phyloP scores from a whole-genome alignment of 2,329 filamentous ascomycete genomes.

The Colletotrichum sp. region DNA sequence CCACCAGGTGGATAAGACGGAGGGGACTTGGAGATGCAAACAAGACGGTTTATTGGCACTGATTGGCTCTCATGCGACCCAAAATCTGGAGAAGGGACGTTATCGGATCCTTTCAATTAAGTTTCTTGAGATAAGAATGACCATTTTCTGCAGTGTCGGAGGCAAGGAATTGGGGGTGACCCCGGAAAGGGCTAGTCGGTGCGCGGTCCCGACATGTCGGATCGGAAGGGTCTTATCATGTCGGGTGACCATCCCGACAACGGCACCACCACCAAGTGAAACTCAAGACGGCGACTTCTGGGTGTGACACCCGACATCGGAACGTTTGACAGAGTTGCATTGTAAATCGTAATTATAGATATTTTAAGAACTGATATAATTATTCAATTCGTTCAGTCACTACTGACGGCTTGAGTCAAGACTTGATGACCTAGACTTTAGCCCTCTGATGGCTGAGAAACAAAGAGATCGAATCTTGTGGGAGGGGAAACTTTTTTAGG shows the following conservation, averaged over 20 bases:
- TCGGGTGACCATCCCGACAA: conserved; percentile 9
- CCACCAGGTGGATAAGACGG: neutral
- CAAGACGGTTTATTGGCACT: neutral
- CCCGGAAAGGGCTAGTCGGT: neutral
- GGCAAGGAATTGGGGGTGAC: neutral
- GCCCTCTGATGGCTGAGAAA: neutral
- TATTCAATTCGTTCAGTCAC: neutral
- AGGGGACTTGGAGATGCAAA: neutral
- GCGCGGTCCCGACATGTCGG: conserved; percentile 4
- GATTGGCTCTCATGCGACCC: neutral
- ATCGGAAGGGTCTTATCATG: neutral
- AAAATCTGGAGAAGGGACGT: neutral
- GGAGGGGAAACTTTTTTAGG: neutral
- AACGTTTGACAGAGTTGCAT: neutral
- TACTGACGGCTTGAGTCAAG: neutral
- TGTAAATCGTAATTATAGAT: neutral
- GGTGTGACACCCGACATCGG: neutral
- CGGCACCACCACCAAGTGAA: neutral
- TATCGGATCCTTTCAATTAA: neutral
- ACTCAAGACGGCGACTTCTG: neutral
- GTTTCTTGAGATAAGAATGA: conserved; percentile 19
- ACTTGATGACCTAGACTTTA: neutral
- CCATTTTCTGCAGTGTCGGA: neutral
- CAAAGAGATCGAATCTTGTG: neutral
- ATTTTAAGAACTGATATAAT: neutral